These are phyloP conservation scores for Truncatella angustata DNA, from an alignment of 2,329 filamentous ascomycete species.

Conservation along the genomic window DNA sequence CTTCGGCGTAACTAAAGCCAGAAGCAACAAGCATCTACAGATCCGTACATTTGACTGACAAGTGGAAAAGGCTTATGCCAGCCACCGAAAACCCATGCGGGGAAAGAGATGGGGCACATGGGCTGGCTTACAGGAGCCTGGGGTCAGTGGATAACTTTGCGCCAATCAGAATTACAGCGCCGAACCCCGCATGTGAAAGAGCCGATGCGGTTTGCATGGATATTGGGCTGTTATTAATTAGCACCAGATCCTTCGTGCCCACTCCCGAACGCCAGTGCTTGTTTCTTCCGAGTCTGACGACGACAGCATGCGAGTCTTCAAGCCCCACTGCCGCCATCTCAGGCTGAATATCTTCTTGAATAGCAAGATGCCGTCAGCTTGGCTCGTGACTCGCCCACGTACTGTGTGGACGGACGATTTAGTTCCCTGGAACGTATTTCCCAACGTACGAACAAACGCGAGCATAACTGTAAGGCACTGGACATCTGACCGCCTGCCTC, in stretches of 20 bases:
- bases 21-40: neutral
- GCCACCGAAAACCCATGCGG: neutral
- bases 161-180: slow-evolving; percentile 3
- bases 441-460: no score
- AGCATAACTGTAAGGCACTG: slow-evolving; percentile 7
- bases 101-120: slow-evolving; percentile 1
- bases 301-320: no score
- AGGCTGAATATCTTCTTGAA: no score
- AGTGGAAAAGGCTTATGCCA: neutral
- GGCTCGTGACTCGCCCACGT: neutral
- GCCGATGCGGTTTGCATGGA: neutral
- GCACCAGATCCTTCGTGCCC: neutral
- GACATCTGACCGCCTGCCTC: neutral
- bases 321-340: no score
- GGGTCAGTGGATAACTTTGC: slow-evolving; percentile 1
- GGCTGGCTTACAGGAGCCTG: neutral
- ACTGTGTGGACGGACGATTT: neutral
- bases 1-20: neutral
- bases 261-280: neutral
- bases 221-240: neutral
- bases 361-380: neutral
- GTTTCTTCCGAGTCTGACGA: slow-evolving; percentile 7
- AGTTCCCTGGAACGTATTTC: neutral
- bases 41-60: neutral
- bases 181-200: slow-evolving; percentile 2